Conservation (phyloP, 441 rosid genomes). For the Gossypium aridum region DNA sequence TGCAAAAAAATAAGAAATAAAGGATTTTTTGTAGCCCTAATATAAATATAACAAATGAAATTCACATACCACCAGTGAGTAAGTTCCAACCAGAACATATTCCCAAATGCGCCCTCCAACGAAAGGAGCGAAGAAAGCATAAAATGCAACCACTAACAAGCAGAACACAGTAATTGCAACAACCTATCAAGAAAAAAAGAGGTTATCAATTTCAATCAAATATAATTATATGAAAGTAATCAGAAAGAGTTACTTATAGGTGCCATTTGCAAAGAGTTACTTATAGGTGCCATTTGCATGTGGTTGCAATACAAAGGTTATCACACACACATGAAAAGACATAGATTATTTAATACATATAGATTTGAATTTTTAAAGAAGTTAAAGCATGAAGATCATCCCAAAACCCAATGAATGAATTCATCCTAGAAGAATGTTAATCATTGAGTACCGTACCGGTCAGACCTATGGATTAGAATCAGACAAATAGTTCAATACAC, state of each 20-base stretch:
- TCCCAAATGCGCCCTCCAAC: conserved; percentile 68
- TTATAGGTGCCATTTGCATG: not conserved
- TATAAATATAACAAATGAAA: not conserved
- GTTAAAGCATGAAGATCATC: not conserved
- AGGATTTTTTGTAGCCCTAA: not conserved
- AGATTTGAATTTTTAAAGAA: not conserved
- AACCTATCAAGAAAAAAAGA: conserved; percentile 33
- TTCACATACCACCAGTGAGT: conserved; percentile 63
- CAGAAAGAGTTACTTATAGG: not conserved
- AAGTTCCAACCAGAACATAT: conserved; percentile 35
- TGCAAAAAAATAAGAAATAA: not conserved
- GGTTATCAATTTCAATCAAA: conserved; percentile 11
- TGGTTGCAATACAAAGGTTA: not conserved
- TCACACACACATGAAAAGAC: not conserved
- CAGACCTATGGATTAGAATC: not conserved
- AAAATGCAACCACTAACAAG: conserved; percentile 58
- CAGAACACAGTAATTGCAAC: conserved; percentile 74
- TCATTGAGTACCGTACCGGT: not conserved
- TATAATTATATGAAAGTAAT: not conserved
- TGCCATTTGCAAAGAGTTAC: not conserved
- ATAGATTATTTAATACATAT: no score
- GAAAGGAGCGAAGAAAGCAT: conserved; percentile 73
- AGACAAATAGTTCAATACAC: not conserved
- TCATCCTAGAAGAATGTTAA: not conserved
- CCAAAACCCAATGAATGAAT: not conserved